phyloP scores from a whole-genome alignment of 2,329 filamentous ascomycete genomes.

The Chaetomiaceae sp. region DNA sequence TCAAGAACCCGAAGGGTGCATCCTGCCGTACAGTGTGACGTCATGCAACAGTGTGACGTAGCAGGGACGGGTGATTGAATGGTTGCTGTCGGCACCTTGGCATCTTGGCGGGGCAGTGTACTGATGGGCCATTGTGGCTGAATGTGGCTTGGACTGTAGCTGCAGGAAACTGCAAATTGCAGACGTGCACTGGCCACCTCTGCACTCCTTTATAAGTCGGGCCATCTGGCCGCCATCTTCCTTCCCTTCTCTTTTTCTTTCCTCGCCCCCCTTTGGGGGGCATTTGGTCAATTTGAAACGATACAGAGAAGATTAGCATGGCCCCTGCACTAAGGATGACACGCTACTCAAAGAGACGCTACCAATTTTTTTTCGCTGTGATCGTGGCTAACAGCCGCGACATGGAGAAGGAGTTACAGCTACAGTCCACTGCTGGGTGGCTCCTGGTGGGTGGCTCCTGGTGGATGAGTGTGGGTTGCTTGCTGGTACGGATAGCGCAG shows the following conservation, averaged over 20 bases:
- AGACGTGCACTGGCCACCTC: constrained; percentile 19
- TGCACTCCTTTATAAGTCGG: constrained; percentile 8
- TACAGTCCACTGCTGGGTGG: too few species aligned
- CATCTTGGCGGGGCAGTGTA: background rate
- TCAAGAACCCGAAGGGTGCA: background rate
- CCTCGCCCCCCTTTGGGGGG: constrained; percentile 21
- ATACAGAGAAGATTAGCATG: constrained; percentile 75
- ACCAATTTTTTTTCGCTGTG: constrained; percentile 55
- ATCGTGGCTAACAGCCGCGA: constrained; percentile 18
- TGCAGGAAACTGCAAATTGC: constrained; percentile 11
- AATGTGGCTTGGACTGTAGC: constrained; percentile 6
- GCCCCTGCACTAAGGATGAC: constrained; percentile 91
- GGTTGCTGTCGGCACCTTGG: too few species aligned
- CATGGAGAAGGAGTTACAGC: constrained; percentile 23
- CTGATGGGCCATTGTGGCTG: background rate
- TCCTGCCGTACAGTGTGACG: constrained; percentile 1
- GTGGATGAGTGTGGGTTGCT: too few species aligned
- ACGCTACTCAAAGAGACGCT: constrained; percentile 66
- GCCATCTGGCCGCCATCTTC: constrained; percentile 7
- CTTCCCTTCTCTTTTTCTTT: constrained; percentile 19
- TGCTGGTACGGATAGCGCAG: too few species aligned
- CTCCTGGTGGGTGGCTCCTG: too few species aligned
- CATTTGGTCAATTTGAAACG: constrained; percentile 30
- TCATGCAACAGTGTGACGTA: background rate
- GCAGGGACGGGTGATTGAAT: background rate